These are phyloP conservation scores for Diaporthe citrichinensis DNA, from an alignment of 2,329 filamentous ascomycete species.

Conservation along the genomic window DNA sequence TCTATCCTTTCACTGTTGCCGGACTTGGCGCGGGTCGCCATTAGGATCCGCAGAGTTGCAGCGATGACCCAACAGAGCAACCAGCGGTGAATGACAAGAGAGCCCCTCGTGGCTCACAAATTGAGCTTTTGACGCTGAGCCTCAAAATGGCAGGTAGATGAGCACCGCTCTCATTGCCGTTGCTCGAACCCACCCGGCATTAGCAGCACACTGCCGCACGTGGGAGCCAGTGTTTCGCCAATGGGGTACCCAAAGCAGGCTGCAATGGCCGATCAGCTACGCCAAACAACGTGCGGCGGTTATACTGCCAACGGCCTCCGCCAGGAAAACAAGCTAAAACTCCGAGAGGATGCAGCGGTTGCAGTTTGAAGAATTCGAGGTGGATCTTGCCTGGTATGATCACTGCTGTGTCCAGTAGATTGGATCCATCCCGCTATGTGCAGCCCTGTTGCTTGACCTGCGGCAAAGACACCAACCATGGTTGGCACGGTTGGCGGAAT, in stretches of 20 bases:
- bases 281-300: neutral
- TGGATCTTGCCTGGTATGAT: neutral
- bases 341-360: neutral
- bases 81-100: slow-evolving; percentile 34
- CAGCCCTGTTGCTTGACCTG: slow-evolving; percentile 21
- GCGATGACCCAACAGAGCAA: slow-evolving; percentile 32
- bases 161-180: neutral
- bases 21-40: slow-evolving; percentile 40
- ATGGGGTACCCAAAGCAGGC: neutral
- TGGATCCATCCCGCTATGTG: slow-evolving; percentile 15
- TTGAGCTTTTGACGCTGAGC: slow-evolving; percentile 3
- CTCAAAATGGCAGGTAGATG: slow-evolving; percentile 4
- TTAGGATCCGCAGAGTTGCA: slow-evolving; percentile 35
- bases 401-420: neutral
- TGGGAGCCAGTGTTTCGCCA: slow-evolving; percentile 10
- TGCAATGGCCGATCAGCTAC: neutral
- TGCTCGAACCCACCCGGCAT: neutral
- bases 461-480: slow-evolving; percentile 18
- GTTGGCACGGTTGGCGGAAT: slow-evolving; percentile 26
- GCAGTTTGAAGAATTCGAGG: neutral
- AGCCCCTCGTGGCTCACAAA: slow-evolving; percentile 13
- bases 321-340: neutral
- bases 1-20: slow-evolving; percentile 36
- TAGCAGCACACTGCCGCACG: slow-evolving; percentile 16
- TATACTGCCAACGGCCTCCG: slow-evolving; percentile 9